Evolutionary conservation across 2,329 filamentous ascomycete genomes (phyloP).

Genomic region (Fusarium ramigenum): DNA sequence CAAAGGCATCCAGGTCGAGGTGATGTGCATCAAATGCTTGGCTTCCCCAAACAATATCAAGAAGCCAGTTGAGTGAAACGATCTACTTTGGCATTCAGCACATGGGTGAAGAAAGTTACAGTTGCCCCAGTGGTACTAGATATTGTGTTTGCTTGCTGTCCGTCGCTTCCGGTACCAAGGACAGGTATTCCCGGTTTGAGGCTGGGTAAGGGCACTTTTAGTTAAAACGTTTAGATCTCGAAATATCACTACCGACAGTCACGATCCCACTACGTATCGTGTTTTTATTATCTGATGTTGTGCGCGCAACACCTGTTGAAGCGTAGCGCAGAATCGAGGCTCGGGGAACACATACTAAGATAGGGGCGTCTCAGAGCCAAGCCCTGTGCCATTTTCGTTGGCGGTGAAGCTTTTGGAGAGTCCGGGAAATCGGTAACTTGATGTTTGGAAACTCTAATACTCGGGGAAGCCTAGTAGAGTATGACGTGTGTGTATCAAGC

Average conservation of each 20-base stretch:
- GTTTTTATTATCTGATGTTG: not conserved
- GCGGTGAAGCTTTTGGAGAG: slow-evolving; percentile 20
- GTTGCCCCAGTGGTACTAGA: not conserved
- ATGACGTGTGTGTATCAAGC: not conserved
- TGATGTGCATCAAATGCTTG: not conserved
- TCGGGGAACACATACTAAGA: not conserved
- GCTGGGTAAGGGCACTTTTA: slow-evolving; percentile 1
- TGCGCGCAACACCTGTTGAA: slow-evolving; percentile 8
- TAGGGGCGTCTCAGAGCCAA: slow-evolving; percentile 2
- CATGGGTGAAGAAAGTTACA: not conserved
- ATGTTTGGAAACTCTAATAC: slow-evolving; percentile 29
- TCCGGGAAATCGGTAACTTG: slow-evolving; percentile 38
- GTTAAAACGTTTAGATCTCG: slow-evolving; percentile 17
- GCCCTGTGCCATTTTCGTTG: slow-evolving; percentile 31
- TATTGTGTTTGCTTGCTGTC: not conserved
- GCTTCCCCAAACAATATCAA: slow-evolving; percentile 7
- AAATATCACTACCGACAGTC: slow-evolving; percentile 21
- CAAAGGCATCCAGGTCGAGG: not conserved
- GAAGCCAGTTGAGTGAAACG: not conserved
- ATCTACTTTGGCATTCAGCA: not conserved
- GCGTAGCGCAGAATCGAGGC: not conserved
- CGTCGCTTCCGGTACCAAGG: not conserved
- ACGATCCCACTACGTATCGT: slow-evolving; percentile 4
- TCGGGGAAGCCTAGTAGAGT: slow-evolving; percentile 10
- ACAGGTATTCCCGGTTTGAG: not conserved